phyloP scores from a whole-genome alignment of 169 alveolate genomes.

The Eimeria zaria region DNA sequence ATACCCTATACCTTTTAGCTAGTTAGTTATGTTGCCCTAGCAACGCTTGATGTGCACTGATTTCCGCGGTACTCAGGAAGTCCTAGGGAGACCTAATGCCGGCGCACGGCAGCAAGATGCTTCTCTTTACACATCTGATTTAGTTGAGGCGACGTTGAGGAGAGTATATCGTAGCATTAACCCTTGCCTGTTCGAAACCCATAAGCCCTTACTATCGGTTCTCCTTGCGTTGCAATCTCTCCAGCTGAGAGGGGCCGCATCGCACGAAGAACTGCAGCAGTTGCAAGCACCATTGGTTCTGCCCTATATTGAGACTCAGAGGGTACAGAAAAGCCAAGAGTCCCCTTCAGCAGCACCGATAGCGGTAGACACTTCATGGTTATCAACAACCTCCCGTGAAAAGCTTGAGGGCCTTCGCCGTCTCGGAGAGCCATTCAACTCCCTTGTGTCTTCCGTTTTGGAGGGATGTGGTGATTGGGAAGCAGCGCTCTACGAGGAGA shows the following conservation, averaged over 20 bases:
- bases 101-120: constrained; percentile 36
- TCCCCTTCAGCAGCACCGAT: constrained; percentile 7
- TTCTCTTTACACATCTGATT: constrained; percentile 22
- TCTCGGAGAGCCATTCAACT: constrained; percentile 70
- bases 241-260: constrained; percentile 86
- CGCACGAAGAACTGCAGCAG: constrained; percentile 66
- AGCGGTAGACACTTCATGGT: constrained; percentile 38
- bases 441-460: constrained; percentile 84
- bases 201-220: constrained; percentile 94
- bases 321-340: background rate
- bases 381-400: constrained; percentile 80
- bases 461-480: constrained; percentile 90
- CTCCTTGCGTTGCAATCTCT: constrained; percentile 92
- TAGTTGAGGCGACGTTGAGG: constrained; percentile 33
- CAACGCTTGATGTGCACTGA: background rate
- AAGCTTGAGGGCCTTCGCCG: constrained; percentile 82
- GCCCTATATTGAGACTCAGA: background rate
- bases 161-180: constrained; percentile 91
- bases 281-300: constrained; percentile 36
- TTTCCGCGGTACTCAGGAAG: constrained; percentile 10
- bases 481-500: constrained; percentile 90
- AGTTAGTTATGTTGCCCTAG: background rate
- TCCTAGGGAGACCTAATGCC: constrained; percentile 40
- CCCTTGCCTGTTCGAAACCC: constrained; percentile 93
- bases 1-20: background rate